phyloP scores from a whole-genome alignment of 2,329 filamentous ascomycete genomes.

The Pseudocercospora fijiensis region DNA sequence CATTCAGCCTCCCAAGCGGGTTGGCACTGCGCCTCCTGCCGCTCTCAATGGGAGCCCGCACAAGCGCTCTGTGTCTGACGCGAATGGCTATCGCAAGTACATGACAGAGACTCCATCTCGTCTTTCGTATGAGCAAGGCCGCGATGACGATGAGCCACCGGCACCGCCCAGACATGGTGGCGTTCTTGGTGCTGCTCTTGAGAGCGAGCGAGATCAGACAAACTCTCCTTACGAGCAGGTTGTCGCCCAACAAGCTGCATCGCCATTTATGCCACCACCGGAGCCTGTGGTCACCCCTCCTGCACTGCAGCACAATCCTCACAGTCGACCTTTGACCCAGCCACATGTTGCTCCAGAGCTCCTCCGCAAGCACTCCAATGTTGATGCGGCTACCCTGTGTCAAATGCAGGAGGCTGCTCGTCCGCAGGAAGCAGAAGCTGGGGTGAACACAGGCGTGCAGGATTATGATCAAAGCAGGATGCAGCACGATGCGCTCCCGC shows the following conservation, averaged over 20 bases:
- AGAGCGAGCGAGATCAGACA: constrained; percentile 39
- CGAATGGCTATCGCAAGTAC: constrained; percentile 46
- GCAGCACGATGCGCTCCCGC: constrained; percentile 17
- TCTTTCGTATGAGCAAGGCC: constrained; percentile 40
- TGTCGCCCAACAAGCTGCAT: constrained; percentile 38
- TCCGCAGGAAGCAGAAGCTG: constrained; percentile 30
- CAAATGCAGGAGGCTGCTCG: constrained; percentile 70
- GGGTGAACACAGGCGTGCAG: constrained; percentile 9
- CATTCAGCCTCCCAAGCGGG: constrained; percentile 40
- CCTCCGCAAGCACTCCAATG: constrained; percentile 75
- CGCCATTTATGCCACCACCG: constrained; percentile 51
- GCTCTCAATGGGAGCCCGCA: constrained; percentile 39
- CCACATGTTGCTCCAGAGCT: constrained; percentile 75
- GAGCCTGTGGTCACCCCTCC: constrained; percentile 78
- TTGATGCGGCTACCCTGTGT: constrained; percentile 77
- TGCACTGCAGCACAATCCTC: constrained; percentile 72
- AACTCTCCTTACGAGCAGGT: constrained; percentile 53
- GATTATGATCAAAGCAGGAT: constrained; percentile 6
- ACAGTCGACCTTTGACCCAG: constrained; percentile 65
- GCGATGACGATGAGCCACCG: constrained; percentile 41
- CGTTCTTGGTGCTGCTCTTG: constrained; percentile 27
- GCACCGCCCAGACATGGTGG: constrained; percentile 45
- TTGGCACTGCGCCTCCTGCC: constrained; percentile 46
- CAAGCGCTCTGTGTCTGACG: constrained; percentile 52
- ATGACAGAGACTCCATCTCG: constrained; percentile 43